Evolutionary conservation across 164 flowering plant species (phyloP), one percentile per base, ranked within the genome.

Genomic region (Dillenia turbinata): DNA sequence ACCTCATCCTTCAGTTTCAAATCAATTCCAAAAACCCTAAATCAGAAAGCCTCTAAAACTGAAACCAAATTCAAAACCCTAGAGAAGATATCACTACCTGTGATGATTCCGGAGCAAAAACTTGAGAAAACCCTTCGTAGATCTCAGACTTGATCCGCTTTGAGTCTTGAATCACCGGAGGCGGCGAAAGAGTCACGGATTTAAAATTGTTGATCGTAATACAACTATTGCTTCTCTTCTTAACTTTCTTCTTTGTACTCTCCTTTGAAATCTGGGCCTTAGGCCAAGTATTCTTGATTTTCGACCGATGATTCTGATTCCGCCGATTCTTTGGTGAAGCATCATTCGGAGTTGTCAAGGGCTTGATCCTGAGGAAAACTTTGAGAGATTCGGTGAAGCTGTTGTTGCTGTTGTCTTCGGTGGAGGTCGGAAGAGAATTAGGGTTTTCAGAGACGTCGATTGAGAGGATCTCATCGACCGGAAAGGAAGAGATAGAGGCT

Each of bases 41-140:
- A 15, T 9, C 49, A 56, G 12, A 57, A 45, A 56, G 47, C 12
- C 10, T 3, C 16, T 15, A 5, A 6, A 13, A 48, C 48, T 14
- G 5, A 54, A n/a, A 15, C 5, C 15, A 66, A 49, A 43, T 2
- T 9, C 46, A n/a, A 26, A 16, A 52, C 44, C 48, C 52, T 40
- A n/a, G 13, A 59, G 52, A 14, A 46, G 49, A 48, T 44, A 46
- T 15, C 9, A 9, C 1, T 44, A 89, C 98, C 96, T 92, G 98
- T 24, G 83, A 61, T 1, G 94, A 75, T 46, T 88, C 87, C 1
- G 83, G 54, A 0, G 81, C 16, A 59, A 93, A 93, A 0, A 93
- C 97, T 52, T 76, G 80, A 52, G 81, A 79, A 68, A 90, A 93
- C 9, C 98, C 98, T 60, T 78, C 82, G 56, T 84, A 93, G 2